phyloP scores from a whole-genome alignment of 768 basidiomycete genomes.

The Nidularia pulvinata region DNA sequence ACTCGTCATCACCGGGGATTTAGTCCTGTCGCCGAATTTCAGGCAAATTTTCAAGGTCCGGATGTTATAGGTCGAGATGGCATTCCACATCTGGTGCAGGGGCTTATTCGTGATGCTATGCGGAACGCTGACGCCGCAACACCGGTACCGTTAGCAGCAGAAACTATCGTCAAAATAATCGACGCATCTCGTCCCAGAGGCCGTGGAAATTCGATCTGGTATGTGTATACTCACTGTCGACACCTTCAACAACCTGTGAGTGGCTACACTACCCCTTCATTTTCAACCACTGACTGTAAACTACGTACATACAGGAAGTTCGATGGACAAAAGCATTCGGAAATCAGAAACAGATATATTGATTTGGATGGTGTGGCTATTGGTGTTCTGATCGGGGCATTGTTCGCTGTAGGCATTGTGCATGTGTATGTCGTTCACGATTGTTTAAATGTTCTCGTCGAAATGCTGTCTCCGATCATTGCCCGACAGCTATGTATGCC shows the following conservation, averaged over 20 bases:
- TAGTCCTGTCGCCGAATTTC: too few relatives aligned
- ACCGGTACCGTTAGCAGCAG: too few relatives aligned
- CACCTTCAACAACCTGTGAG: neutral
- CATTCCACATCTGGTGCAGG: too few relatives aligned
- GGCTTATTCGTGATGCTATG: too few relatives aligned
- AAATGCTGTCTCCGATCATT: neutral
- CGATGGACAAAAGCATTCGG: neutral
- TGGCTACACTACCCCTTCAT: neutral
- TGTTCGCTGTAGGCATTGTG: neutral
- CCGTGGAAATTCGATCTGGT: too few relatives aligned
- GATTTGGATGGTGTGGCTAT: neutral
- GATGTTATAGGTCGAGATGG: too few relatives aligned
- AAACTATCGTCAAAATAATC: too few relatives aligned
- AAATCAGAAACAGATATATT: neutral
- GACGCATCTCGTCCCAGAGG: too few relatives aligned
- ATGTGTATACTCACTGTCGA: neutral
- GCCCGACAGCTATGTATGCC: neutral
- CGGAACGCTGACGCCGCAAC: too few relatives aligned
- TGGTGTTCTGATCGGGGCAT: neutral
- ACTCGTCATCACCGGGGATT: too few relatives aligned
- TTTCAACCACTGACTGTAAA: neutral
- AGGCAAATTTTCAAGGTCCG: too few relatives aligned
- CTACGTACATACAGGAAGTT: neutral
- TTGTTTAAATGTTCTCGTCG: neutral
- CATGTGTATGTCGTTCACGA: neutral